Evolutionary conservation across 2,329 filamentous ascomycete species (phyloP).

Genomic region (Clarireedia homoeocarpa): DNA sequence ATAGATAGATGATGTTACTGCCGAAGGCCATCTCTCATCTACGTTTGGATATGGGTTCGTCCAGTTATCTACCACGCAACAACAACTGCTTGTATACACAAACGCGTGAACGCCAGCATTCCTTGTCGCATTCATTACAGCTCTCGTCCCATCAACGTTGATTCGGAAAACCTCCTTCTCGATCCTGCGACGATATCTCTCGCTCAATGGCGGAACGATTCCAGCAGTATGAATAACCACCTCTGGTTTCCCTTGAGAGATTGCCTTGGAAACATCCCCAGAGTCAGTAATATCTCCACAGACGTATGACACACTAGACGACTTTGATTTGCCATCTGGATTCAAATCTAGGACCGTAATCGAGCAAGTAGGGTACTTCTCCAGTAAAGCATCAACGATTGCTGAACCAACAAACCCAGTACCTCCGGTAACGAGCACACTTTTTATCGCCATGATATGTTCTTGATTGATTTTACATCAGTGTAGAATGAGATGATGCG

Average conservation of each 20-base stretch:
- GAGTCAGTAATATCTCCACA: not conserved
- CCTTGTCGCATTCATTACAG: not conserved
- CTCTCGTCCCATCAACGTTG: constrained; percentile 1
- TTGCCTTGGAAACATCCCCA: not conserved
- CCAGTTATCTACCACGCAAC: constrained; percentile 4
- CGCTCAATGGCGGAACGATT: not conserved
- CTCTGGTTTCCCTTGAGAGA: not conserved
- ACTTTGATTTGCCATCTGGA: too few relatives aligned
- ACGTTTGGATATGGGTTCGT: not conserved
- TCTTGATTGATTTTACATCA: not conserved
- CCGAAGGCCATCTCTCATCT: not conserved
- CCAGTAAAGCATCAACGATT: not conserved
- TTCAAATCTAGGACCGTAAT: not conserved
- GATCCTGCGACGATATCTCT: constrained; percentile 1
- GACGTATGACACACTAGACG: not conserved
- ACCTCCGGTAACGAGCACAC: not conserved
- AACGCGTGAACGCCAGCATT: not conserved
- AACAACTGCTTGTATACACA: constrained; percentile 5
- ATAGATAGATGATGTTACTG: not conserved
- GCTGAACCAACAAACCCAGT: constrained; percentile 1
- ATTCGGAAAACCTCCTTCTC: not conserved
- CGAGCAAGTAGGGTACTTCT: not conserved
- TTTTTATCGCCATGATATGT: not conserved
- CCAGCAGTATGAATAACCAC: constrained; percentile 3
- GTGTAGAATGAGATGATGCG: too few relatives aligned